Evolutionary conservation across 495 filamentous ascomycete species (phyloP).

Genomic region (Tuber borchii): DNA sequence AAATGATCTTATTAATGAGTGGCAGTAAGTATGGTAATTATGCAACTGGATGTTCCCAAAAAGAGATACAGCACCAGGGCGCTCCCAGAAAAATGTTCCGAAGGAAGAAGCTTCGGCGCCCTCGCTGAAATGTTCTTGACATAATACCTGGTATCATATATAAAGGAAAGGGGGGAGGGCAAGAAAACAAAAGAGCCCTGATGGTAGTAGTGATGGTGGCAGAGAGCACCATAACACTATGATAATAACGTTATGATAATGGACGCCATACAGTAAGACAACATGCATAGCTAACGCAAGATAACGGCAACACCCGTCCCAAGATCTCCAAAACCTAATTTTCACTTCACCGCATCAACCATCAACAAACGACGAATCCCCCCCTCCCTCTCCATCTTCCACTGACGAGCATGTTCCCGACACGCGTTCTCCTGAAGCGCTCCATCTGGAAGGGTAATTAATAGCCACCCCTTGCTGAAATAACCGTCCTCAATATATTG

Average conservation of each 20-base stretch:
- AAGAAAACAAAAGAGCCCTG: no score
- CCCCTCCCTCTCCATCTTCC: not conserved
- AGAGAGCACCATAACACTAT: no score
- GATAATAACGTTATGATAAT: no score
- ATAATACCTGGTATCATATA: no score
- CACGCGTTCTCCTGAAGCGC: constrained; percentile 50
- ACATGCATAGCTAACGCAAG: not conserved
- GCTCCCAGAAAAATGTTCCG: not conserved
- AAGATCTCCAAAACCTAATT: not conserved
- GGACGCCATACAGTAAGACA: no score
- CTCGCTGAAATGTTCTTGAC: no score
- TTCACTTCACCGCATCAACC: not conserved
- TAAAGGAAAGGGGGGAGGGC: no score
- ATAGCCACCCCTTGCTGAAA: not conserved
- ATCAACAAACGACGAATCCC: not conserved
- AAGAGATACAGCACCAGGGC: not conserved
- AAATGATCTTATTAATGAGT: not conserved
- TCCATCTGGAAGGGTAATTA: constrained; percentile 56
- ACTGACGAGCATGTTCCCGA: constrained; percentile 50
- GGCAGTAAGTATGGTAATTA: no score
- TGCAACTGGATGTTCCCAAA: no score
- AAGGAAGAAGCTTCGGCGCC: no score
- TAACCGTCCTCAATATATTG: constrained; percentile 3
- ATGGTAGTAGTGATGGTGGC: no score
- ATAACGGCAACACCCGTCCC: not conserved